A percentile compares a stretch with the other conserved stretches of the same genome.
These are phyloP conservation scores for Mycena olivaceomarginata DNA, from an alignment of 768 basidiomycete species.

Conservation along the genomic window DNA sequence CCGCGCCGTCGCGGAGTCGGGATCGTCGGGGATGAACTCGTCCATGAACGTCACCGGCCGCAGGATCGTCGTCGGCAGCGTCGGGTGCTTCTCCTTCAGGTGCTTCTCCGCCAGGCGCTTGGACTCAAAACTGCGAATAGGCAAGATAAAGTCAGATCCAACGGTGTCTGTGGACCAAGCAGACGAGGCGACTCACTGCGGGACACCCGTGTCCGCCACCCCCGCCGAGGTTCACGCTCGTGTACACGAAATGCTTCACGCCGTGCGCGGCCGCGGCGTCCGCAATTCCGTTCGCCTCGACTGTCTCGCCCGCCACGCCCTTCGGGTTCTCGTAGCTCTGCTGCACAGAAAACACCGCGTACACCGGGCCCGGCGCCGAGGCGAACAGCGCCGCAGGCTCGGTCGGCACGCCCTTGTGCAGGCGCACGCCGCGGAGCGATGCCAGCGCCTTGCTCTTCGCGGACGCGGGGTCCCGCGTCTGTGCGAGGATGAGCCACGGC, in stretches of 20 bases:
- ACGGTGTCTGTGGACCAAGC: neutral
- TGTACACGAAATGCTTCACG: constrained; percentile 40
- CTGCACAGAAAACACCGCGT: constrained; percentile 42
- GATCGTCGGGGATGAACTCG: constrained; percentile 22
- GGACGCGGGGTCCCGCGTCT: constrained; percentile 30
- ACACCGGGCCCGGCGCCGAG: constrained; percentile 31
- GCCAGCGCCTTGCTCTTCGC: constrained; percentile 29
- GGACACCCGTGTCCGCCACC: constrained; percentile 3
- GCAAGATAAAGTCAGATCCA: neutral
- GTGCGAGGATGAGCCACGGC: constrained; percentile 42
- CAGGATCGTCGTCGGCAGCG: constrained; percentile 31
- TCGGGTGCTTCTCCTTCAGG: constrained; percentile 18
- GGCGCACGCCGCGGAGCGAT: constrained; percentile 32
- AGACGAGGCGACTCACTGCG: constrained; percentile 19
- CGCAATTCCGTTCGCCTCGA: constrained; percentile 32
- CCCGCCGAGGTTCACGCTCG: constrained; percentile 35
- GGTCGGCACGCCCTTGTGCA: constrained; percentile 30
- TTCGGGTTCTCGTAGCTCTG: constrained; percentile 37
- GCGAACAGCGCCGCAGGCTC: constrained; percentile 28
- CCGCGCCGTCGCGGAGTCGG: neutral
- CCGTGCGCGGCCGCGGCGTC: constrained; percentile 37
- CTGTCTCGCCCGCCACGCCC: constrained; percentile 30
- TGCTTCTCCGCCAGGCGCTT: constrained; percentile 36
- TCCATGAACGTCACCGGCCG: constrained; percentile 43
- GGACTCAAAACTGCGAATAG: constrained; percentile 33